A percentile compares a stretch with the other conserved stretches of the same genome.
These are phyloP conservation scores for Primulina eburnea DNA, from an alignment of 257 asterid genomes.

Conservation along the genomic window DNA sequence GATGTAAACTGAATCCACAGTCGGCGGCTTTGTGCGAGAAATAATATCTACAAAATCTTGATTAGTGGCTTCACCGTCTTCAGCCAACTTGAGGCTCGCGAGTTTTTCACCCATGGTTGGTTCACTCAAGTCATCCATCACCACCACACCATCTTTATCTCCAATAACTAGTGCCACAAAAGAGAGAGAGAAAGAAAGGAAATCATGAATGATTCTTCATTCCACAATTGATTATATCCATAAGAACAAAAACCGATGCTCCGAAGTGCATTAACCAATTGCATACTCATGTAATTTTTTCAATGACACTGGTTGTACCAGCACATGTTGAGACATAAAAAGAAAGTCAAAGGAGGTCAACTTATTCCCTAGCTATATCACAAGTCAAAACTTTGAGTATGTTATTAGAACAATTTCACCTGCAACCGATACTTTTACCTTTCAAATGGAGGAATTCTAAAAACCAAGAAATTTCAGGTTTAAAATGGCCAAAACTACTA, in stretches of 20 bases:
- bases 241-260: neutral
- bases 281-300: neutral
- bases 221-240: neutral
- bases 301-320: neutral
- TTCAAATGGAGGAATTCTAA: neutral
- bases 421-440: neutral
- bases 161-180: constrained; percentile 42
- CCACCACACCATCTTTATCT: constrained; percentile 45
- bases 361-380: too few species aligned
- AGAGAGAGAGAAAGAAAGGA: neutral
- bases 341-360: neutral
- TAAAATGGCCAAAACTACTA: neutral
- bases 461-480: neutral
- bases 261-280: neutral
- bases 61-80: constrained; percentile 24
- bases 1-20: constrained; percentile 83
- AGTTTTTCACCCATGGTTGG: constrained; percentile 96
- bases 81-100: constrained; percentile 60
- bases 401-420: neutral
- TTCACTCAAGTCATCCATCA: constrained; percentile 54
- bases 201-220: constrained; percentile 12
- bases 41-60: constrained; percentile 33
- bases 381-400: neutral
- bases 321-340: neutral
- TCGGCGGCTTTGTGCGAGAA: constrained; percentile 65